Evolutionary conservation across 257 asterid species (phyloP).

Genomic region (Dorcoceras hygrometricum): DNA sequence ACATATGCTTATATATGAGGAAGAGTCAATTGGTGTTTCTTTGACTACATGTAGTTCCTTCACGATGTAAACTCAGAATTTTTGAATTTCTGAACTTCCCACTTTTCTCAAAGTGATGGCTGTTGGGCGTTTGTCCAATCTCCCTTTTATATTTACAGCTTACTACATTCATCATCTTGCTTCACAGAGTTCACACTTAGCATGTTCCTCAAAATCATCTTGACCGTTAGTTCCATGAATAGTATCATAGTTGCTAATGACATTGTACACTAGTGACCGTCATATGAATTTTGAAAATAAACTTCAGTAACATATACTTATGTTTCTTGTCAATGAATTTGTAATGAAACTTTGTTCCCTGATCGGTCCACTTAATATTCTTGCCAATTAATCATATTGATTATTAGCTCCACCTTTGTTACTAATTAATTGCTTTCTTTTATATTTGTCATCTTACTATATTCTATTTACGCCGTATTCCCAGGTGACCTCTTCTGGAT

Average conservation of each 20-base stretch:
- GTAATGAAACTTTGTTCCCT: background rate
- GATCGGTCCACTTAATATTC: background rate
- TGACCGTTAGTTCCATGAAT: background rate
- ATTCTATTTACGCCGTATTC: background rate
- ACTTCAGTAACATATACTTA: background rate
- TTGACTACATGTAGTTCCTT: no score
- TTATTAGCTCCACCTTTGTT: background rate
- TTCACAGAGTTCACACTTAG: background rate
- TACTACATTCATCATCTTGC: background rate
- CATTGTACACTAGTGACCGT: background rate
- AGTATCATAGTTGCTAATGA: background rate
- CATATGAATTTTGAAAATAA: background rate
- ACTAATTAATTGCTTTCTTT: background rate
- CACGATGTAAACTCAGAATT: background rate
- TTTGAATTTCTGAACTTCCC: background rate
- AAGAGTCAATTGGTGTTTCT: background rate
- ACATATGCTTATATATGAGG: background rate
- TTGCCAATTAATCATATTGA: background rate
- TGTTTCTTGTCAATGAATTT: background rate
- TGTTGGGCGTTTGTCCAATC: background rate
- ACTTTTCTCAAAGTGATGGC: background rate
- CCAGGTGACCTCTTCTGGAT: conserved; percentile 84
- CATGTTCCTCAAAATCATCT: background rate
- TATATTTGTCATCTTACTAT: background rate
- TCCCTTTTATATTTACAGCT: background rate